These are phyloP conservation scores for Brettanomyces custersianus DNA, from an alignment of 805 yeast species.

Conservation along the genomic window DNA sequence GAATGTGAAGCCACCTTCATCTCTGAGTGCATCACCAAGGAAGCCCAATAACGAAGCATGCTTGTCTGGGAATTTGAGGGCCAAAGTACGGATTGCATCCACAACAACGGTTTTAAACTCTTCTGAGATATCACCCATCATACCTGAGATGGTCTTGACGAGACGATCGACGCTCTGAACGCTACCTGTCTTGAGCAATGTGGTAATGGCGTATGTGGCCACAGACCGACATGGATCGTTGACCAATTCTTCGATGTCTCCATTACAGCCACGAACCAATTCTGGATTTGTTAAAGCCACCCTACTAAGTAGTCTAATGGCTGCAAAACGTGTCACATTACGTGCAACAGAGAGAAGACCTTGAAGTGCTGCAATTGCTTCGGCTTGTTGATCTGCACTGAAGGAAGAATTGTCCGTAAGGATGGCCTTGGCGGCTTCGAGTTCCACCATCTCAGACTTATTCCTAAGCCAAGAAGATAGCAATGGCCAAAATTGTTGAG, in stretches of 20 bases:
- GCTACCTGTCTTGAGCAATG: constrained; percentile 90
- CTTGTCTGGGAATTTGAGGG: constrained; percentile 88
- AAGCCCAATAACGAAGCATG: constrained; percentile 75
- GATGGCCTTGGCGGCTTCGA: constrained; percentile 83
- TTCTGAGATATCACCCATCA: constrained; percentile 90
- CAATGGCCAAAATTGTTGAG: constrained; percentile 51
- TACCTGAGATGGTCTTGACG: constrained; percentile 75
- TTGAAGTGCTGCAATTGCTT: constrained; percentile 68
- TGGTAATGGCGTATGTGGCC: constrained; percentile 95
- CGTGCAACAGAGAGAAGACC: constrained; percentile 78
- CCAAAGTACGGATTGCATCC: constrained; percentile 88
- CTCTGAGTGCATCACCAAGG: constrained; percentile 75
- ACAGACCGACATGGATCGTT: constrained; percentile 85
- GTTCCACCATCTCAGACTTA: constrained; percentile 80
- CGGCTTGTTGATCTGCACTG: constrained; percentile 54
- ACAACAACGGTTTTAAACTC: constrained; percentile 92
- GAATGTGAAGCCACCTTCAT: constrained; percentile 82
- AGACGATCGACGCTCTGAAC: constrained; percentile 83
- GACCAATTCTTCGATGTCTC: constrained; percentile 78
- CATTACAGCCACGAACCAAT: constrained; percentile 67
- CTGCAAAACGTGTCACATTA: constrained; percentile 84
- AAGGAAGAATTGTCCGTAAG: constrained; percentile 42
- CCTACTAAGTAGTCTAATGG: constrained; percentile 81
- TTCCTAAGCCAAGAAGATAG: constrained; percentile 66
- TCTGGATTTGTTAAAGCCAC: constrained; percentile 78